phyloP scores from a whole-genome alignment of 805 yeast species.

The Metschnikowia henanensis region DNA sequence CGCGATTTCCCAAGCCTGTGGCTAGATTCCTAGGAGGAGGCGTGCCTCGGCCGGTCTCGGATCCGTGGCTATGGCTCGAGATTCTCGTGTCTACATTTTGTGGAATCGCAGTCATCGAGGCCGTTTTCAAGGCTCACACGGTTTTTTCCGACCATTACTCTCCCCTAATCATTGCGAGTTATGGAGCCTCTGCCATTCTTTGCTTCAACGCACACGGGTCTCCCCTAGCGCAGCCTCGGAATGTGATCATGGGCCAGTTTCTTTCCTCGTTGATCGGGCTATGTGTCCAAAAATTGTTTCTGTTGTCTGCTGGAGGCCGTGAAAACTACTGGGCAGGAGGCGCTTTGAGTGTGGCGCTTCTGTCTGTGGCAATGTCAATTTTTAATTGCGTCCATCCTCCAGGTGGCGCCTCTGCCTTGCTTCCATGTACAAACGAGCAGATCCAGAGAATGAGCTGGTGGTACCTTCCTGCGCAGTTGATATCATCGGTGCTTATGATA shows the following conservation, averaged over 20 bases:
- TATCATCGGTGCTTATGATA: slow-evolving; percentile 48
- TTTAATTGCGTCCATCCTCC: slow-evolving; percentile 68
- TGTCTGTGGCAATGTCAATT: slow-evolving; percentile 54
- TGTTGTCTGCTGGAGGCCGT: slow-evolving; percentile 41
- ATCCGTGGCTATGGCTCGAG: slow-evolving; percentile 47
- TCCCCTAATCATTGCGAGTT: slow-evolving; percentile 52
- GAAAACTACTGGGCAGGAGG: slow-evolving; percentile 57
- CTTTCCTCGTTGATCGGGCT: slow-evolving; percentile 53
- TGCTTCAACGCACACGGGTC: slow-evolving; percentile 54
- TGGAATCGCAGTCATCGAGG: slow-evolving; percentile 48
- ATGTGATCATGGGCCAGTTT: slow-evolving; percentile 56
- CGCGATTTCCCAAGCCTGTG: slow-evolving; percentile 33
- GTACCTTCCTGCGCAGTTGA: slow-evolving; percentile 56
- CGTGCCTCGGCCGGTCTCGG: slow-evolving; percentile 29
- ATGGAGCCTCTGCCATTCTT: slow-evolving; percentile 64
- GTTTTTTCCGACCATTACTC: slow-evolving; percentile 42
- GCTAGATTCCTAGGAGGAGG: slow-evolving; percentile 43
- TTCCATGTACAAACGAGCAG: slow-evolving; percentile 50
- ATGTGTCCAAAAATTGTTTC: slow-evolving; percentile 53
- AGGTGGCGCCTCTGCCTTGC: slow-evolving; percentile 66
- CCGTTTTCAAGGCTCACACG: slow-evolving; percentile 40
- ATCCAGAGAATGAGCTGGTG: slow-evolving; percentile 61
- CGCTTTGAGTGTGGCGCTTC: slow-evolving; percentile 53
- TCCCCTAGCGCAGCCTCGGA: slow-evolving; percentile 68
- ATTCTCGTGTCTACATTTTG: slow-evolving; percentile 44